Conservation (phyloP, 2,329 filamentous ascomycete species). For the Tolypocladium tropicale region DNA sequence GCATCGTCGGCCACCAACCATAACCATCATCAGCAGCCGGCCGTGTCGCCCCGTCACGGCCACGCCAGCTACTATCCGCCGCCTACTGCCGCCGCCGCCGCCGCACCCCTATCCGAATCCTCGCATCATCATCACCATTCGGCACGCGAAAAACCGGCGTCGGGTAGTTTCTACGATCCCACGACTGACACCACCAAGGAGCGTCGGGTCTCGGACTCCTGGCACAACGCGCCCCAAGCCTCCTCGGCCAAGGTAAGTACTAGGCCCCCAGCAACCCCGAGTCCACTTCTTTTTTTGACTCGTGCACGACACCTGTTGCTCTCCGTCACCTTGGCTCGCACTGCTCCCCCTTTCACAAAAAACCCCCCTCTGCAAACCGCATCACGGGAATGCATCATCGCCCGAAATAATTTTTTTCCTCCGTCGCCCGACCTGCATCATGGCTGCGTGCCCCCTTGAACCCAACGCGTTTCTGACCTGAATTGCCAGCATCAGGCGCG, state of each 20-base stretch:
- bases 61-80: conserved; percentile 11
- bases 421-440: neutral
- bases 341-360: neutral
- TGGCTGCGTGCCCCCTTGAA: neutral
- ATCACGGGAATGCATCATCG: neutral
- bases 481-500: conserved; percentile 27
- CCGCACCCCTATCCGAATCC: conserved; percentile 2
- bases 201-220: conserved; percentile 36
- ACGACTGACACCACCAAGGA: conserved; percentile 39
- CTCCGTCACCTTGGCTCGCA: neutral
- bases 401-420: neutral
- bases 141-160: conserved; percentile 27
- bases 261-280: conserved; percentile 7
- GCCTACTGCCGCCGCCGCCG: conserved; percentile 8
- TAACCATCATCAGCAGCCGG: conserved; percentile 16
- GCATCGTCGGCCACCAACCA: conserved; percentile 5
- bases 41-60: conserved; percentile 33
- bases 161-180: conserved; percentile 43
- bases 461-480: conserved; percentile 2
- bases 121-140: conserved; percentile 21
- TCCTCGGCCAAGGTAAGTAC: conserved; percentile 37
- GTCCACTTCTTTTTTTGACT: conserved; percentile 18
- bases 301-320: conserved; percentile 3
- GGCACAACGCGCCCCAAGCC: conserved; percentile 32
- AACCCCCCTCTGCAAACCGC: neutral